Evolutionary conservation across 352 stramenopile species (phyloP).

Genomic region (Phytophthora pistaciae): DNA sequence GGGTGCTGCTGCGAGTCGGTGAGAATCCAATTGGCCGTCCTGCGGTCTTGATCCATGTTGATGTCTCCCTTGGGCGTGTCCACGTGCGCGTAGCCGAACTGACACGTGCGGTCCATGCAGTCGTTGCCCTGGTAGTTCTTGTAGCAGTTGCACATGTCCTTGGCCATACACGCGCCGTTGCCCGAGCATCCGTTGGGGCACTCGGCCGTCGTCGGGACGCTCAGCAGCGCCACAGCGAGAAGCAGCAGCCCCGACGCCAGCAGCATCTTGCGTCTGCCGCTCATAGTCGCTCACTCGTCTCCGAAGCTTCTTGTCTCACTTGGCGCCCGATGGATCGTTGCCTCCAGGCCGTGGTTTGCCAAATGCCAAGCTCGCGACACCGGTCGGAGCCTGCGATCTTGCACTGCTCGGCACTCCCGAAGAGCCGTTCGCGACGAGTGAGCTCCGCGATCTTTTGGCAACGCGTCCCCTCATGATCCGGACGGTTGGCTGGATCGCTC

Average conservation of each 20-base stretch:
- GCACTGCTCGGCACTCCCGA: not conserved
- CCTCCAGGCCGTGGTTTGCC: constrained; percentile 29
- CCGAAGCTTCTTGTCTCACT: not conserved
- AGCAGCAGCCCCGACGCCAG: constrained; percentile 29
- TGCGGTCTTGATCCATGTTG: constrained; percentile 76
- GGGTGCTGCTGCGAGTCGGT: constrained; percentile 78
- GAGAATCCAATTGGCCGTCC: constrained; percentile 58
- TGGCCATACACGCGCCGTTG: constrained; percentile 82
- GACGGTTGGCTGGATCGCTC: constrained; percentile 15
- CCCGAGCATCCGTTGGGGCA: constrained; percentile 86
- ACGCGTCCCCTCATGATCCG: constrained; percentile 10
- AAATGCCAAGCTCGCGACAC: constrained; percentile 18
- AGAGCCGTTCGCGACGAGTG: constrained; percentile 37
- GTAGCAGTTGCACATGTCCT: constrained; percentile 89
- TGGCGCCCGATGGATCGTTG: constrained; percentile 5
- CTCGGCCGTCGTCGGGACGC: constrained; percentile 41
- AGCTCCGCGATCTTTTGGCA: constrained; percentile 32
- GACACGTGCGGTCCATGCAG: constrained; percentile 85
- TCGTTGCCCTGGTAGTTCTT: constrained; percentile 89
- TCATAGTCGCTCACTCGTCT: constrained; percentile 19
- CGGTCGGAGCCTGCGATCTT: constrained; percentile 24
- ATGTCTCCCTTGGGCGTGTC: constrained; percentile 96
- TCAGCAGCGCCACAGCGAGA: constrained; percentile 30
- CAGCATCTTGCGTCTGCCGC: constrained; percentile 26
- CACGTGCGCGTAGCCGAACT: constrained; percentile 88